Base-by-base conservation (phyloP, 73 alveolate genomes). In the Stentor coeruleus region DNA sequence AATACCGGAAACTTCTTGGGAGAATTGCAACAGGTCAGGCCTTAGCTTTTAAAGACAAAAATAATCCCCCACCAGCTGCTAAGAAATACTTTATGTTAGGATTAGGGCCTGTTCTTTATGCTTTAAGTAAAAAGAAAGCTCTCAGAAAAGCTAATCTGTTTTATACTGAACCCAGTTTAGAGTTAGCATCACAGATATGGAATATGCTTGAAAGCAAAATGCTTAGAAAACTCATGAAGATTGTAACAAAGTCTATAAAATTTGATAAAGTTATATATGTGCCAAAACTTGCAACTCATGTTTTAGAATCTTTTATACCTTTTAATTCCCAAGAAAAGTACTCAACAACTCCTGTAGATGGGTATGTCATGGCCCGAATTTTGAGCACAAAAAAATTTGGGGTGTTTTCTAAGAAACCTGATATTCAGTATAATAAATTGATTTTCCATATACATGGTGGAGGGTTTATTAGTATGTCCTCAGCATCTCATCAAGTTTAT, bases 361-460 rank as follows among this genome's bases (percentile, higher is more conserved):
- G 28, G 28, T 31, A 57, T 57, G 73, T 57, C 28, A 57, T 57
- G 73, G 28, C 28, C 35, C 15, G 73, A 57, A 20, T 57, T n/a
- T 2, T 57, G 73, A 57, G 73, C 1, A 57, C 35, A n/a, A 57
- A 57, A 57, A 57, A 57, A 1, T 57, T 57, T 57, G 73, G 73
- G 28, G 73, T n/a, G 73, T 57, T 57, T 57, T 57, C 35, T 2
- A 57, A 57, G 28, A 57, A 57, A 57, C 73, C 15, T n/a, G 35
- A n/a, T 20, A 57, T 20, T 20, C 15, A 57, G 28, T 38, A 58
- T 14, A 82, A 77, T 36, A 76, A 59, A 59, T 81, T 95, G 28
- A 86, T 97, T 31, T 77, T 97, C 35, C 99, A 97, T 91, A 84
- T 95, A 15, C 99, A 97, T 91, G 99, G 99, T 38, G 99, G 99